Conservation (phyloP, 73 alveolate species). For the Uronychia setigera region DNA sequence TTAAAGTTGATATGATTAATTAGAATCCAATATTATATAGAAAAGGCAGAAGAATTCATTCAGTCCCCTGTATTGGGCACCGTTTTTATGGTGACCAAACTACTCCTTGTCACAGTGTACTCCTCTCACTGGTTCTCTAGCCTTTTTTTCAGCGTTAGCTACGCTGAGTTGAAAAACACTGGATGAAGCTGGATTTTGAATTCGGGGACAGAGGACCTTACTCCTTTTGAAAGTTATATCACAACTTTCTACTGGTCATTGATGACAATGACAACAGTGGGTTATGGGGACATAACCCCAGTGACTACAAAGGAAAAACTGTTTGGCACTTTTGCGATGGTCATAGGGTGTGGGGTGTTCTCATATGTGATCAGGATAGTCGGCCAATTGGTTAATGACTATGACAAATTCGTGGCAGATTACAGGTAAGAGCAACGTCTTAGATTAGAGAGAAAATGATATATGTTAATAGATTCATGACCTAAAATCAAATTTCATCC, state of each 20-base stretch:
- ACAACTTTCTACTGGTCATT: slow-evolving; percentile 78
- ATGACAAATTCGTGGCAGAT: slow-evolving; percentile 28
- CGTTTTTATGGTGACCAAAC: not conserved
- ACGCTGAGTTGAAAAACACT: slow-evolving; percentile 1
- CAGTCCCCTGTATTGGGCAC: not conserved
- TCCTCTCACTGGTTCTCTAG: not conserved
- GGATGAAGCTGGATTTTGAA: slow-evolving; percentile 49
- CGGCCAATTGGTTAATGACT: slow-evolving; percentile 62
- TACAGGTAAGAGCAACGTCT: not conserved
- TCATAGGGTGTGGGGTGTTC: slow-evolving; percentile 67
- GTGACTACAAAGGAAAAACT: slow-evolving; percentile 78
- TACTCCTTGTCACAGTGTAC: not conserved
- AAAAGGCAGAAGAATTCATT: slow-evolving; percentile 12
- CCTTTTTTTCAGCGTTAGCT: slow-evolving; percentile 15
- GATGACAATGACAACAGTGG: slow-evolving; percentile 80
- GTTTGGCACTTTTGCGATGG: slow-evolving; percentile 58
- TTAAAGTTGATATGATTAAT: slow-evolving; percentile 62
- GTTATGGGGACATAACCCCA: slow-evolving; percentile 90
- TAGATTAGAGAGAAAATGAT: slow-evolving; percentile 57
- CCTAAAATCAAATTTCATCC: slow-evolving; percentile 49
- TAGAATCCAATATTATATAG: slow-evolving; percentile 52
- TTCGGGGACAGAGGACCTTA: slow-evolving; percentile 47
- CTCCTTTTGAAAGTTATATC: slow-evolving; percentile 63
- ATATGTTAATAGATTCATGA: slow-evolving; percentile 64
- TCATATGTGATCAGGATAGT: slow-evolving; percentile 77